Base-by-base conservation (phyloP, 176 grass and related monocot species). In the Hyparrhenia diplandra region DNA sequence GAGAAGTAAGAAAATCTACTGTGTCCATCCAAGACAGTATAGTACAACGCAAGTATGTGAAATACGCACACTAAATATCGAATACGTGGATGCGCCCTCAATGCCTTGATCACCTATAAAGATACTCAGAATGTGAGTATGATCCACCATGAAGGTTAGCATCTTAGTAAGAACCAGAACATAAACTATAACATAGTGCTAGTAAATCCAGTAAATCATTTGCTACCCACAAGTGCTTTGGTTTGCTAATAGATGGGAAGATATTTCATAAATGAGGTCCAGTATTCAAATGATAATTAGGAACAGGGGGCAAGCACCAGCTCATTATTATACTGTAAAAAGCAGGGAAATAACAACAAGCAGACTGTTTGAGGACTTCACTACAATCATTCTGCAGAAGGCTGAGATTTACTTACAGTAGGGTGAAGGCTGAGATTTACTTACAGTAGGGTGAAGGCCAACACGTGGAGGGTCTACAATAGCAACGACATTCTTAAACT, bases 391-490 rank as follows among this genome's bases (percentile, higher is more conserved):
- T 52, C 29, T 27, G 7, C 54, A 74, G 68, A 74, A 21, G 1
- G 60, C 5, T 77, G 49, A 92, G 35, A 73, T 84, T 21, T 82
- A 90, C 90, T 90, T n/a, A n/a, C n/a, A n/a, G n/a, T n/a, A n/a
- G n/a, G n/a, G n/a, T n/a, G n/a, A n/a, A n/a, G n/a, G n/a, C n/a
- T n/a, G n/a, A n/a, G n/a, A n/a, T n/a, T n/a, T n/a, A n/a, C n/a
- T n/a, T 91, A 95, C 96, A 28, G 89, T 87, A 40, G 92, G 96
- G 86, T 95, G 96, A 86, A 99, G 96, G 17, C 96, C 96, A 28
- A 89, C 88, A 58, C 96, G 92, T 80, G 96, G 96, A 67, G 92
- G 92, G 24, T 99, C 96, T 64, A 99, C 96, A 68, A 99, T 95
- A 77, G 96, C 92, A 83, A 99, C 87, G 6, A 99, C 81, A 81